phyloP scores from a whole-genome alignment of 1,284 basidiomycete species.

The Apiotrichum gamsii region DNA sequence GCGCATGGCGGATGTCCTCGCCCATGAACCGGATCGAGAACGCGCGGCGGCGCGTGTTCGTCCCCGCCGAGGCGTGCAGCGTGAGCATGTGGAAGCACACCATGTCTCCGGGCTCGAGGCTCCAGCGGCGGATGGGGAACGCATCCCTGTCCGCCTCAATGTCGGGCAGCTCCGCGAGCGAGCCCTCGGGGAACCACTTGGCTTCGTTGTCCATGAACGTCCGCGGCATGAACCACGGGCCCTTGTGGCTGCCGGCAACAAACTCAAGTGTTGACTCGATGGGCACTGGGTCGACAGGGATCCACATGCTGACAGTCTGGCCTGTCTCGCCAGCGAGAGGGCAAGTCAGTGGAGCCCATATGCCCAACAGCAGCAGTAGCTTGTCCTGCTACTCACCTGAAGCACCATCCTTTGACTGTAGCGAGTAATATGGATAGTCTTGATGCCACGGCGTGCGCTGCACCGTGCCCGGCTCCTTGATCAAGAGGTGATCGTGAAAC shows the following conservation, averaged over 20 bases:
- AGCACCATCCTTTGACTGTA: conserved; percentile 2
- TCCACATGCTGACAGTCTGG: conserved; percentile 15
- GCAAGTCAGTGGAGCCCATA: too few species aligned
- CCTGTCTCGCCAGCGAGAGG: too few species aligned
- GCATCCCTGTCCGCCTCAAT: conserved; percentile 8
- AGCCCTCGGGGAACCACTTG: conserved; percentile 18
- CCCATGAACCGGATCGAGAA: conserved; percentile 12
- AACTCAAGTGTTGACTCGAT: conserved; percentile 11
- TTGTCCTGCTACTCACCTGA: too few species aligned
- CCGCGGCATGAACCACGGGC: conserved; percentile 17
- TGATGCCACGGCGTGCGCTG: conserved; percentile 20
- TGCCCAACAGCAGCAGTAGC: too few species aligned
- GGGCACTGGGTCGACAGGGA: conserved; percentile 14
- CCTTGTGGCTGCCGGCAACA: conserved; percentile 10
- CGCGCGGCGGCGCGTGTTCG: conserved; percentile 3
- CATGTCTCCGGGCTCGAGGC: conserved; percentile 11
- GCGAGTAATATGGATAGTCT: conserved; percentile 21
- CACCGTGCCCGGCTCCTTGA: conserved; percentile 13
- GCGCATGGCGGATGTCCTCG: conserved; percentile 10
- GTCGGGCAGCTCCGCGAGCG: conserved; percentile 11
- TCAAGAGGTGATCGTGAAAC: conserved; percentile 16
- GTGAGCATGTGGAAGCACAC: conserved; percentile 19
- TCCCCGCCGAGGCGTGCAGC: conserved; percentile 13
- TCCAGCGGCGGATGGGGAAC: conserved; percentile 11
- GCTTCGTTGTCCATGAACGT: conserved; percentile 20